Conservation (phyloP, 2,329 filamentous ascomycete genomes). For the Cadophora sp. region DNA sequence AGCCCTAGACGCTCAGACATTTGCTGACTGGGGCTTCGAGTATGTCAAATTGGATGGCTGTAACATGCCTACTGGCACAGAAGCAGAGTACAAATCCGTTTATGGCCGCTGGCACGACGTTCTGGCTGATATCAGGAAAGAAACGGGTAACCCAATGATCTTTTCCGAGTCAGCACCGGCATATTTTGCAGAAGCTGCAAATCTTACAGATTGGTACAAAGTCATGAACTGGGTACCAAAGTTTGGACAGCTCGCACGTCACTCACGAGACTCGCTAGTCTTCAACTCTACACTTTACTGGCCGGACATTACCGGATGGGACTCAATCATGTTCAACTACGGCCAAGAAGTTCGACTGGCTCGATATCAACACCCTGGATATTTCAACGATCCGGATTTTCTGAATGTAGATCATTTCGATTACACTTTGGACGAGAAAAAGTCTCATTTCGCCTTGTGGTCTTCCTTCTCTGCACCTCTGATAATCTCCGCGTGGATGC, state of each 20-base stretch:
- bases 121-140: constrained; percentile 29
- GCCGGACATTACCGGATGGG: constrained; percentile 47
- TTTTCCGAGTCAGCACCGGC: constrained; percentile 49
- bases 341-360: constrained; percentile 44
- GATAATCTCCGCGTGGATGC: constrained; percentile 44
- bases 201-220: constrained; percentile 48
- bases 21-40: constrained; percentile 61
- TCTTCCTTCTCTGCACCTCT: constrained; percentile 40
- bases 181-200: constrained; percentile 56
- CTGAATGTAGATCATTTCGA: constrained; percentile 41
- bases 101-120: constrained; percentile 51
- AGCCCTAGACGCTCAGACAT: constrained; percentile 61
- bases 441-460: constrained; percentile 42
- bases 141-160: constrained; percentile 41
- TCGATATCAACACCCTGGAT: constrained; percentile 46
- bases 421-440: constrained; percentile 37
- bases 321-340: constrained; percentile 56
- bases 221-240: constrained; percentile 54
- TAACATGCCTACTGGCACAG: constrained; percentile 46
- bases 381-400: constrained; percentile 45
- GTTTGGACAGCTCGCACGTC: constrained; percentile 46
- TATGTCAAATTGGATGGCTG: constrained; percentile 68
- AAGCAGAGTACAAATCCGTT: constrained; percentile 50
- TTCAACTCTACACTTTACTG: constrained; percentile 39
- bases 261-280: constrained; percentile 44